Percentiles rank a stretch among this genome's conserved stretches.
These are phyloP conservation scores for Lipomyces chichibuensis DNA, from an alignment of 805 yeast species.

Conservation along the genomic window DNA sequence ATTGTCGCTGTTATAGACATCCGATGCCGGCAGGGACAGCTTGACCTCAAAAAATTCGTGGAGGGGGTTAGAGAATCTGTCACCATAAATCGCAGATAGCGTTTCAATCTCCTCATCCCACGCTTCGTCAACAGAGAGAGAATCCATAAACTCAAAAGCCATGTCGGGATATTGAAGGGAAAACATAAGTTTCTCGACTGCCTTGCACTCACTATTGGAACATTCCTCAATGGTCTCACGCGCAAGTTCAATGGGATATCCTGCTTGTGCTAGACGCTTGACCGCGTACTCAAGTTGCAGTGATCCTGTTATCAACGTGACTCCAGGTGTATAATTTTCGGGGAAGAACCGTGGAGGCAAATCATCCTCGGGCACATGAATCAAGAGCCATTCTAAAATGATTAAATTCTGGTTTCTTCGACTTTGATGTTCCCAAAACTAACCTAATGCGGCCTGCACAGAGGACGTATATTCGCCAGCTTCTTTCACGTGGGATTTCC, in stretches of 20 bases:
- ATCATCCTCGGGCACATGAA: constrained; percentile 94
- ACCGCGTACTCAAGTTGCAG: constrained; percentile 60
- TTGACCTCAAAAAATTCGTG: constrained; percentile 31
- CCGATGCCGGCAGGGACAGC: constrained; percentile 14
- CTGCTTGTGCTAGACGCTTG: constrained; percentile 63
- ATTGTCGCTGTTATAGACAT: constrained; percentile 21
- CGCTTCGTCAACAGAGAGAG: constrained; percentile 46
- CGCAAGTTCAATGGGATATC: constrained; percentile 69
- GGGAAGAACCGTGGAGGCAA: constrained; percentile 57
- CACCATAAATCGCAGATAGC: constrained; percentile 62
- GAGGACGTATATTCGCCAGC: constrained; percentile 59
- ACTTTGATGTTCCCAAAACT: neutral
- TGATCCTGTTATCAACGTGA: constrained; percentile 47
- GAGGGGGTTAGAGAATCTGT: constrained; percentile 38
- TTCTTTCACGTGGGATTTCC: constrained; percentile 69
- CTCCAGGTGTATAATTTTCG: constrained; percentile 41
- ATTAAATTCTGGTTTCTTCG: neutral
- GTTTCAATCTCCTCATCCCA: constrained; percentile 83
- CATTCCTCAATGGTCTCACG: constrained; percentile 51
- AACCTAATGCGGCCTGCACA: constrained; percentile 53
- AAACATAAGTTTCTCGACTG: constrained; percentile 24
- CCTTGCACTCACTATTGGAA: constrained; percentile 39
- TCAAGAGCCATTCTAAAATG: constrained; percentile 66
- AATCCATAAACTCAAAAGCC: constrained; percentile 20
- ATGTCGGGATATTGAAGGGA: constrained; percentile 19